phyloP scores from a whole-genome alignment of 768 basidiomycete species.

The Macrocybe gigantea region DNA sequence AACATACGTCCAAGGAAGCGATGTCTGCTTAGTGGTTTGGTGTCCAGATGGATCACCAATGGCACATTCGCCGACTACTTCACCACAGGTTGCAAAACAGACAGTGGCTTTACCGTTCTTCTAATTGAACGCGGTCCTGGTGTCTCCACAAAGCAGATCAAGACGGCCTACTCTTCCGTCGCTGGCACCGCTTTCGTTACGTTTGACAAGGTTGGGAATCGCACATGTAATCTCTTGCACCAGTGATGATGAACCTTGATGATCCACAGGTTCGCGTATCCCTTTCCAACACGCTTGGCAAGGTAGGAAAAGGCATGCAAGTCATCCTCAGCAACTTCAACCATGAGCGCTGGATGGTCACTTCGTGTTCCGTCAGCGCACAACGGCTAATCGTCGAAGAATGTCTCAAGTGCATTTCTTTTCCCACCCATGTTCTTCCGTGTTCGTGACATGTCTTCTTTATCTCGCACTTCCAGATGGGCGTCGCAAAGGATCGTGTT shows the following conservation, averaged over 20 bases:
- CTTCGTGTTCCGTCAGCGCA: constrained; percentile 60
- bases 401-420: constrained; percentile 62
- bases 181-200: constrained; percentile 88
- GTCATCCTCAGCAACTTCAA: constrained; percentile 85
- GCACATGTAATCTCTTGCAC: background rate
- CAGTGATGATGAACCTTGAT: constrained; percentile 2
- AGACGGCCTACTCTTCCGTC: constrained; percentile 86
- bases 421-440: background rate
- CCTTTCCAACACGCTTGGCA: constrained; percentile 80
- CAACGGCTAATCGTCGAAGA: constrained; percentile 86
- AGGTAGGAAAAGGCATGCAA: constrained; percentile 77
- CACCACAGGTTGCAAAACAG: constrained; percentile 71
- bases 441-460: constrained; percentile 6
- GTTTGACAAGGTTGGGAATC: constrained; percentile 53
- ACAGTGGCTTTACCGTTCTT: constrained; percentile 73
- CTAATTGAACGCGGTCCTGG: constrained; percentile 66
- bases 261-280: constrained; percentile 62
- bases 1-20: background rate
- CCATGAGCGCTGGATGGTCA: constrained; percentile 88
- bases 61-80: constrained; percentile 83
- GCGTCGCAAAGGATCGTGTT: constrained; percentile 85
- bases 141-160: constrained; percentile 83
- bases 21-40: background rate
- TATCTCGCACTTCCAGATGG: constrained; percentile 50
- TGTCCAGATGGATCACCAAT: constrained; percentile 80